These are phyloP conservation scores for Sutorius australiensis DNA, from an alignment of 768 basidiomycete genomes.

Conservation along the genomic window DNA sequence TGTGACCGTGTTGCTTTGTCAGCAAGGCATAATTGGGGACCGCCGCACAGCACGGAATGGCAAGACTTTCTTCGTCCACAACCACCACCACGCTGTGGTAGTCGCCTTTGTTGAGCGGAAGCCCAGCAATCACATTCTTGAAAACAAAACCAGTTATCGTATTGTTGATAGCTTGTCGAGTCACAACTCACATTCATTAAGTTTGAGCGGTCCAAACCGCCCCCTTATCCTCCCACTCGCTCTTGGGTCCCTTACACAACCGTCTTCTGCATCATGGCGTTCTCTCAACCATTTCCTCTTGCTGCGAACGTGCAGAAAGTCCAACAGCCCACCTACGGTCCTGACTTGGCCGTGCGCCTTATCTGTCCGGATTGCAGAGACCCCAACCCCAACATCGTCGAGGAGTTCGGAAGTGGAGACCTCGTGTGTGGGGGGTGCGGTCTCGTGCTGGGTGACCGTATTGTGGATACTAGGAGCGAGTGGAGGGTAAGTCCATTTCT, in stretches of 20 bases:
- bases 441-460: conserved; percentile 90
- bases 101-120: conserved; percentile 11
- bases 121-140: conserved; percentile 9
- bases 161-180: conserved; percentile 18
- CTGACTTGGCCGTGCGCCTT: conserved; percentile 82
- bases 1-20: conserved; percentile 21
- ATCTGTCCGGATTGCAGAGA: conserved; percentile 96
- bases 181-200: conserved; percentile 27
- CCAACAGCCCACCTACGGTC: conserved; percentile 62
- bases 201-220: conserved; percentile 14
- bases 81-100: conserved; percentile 24
- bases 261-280: conserved; percentile 47
- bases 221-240: conserved; percentile 11
- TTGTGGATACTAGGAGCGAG: conserved; percentile 98
- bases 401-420: conserved; percentile 97
- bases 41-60: conserved; percentile 4
- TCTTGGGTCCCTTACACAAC: conserved; percentile 19
- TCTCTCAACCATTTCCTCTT: conserved; percentile 77
- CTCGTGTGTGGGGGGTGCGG: conserved; percentile 94
- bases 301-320: conserved; percentile 50
- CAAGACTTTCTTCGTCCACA: conserved; percentile 14
- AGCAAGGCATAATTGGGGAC: conserved; percentile 17
- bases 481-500: conserved; percentile 70
- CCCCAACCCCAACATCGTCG: conserved; percentile 90
- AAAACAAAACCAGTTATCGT: conserved; percentile 4